Percentiles rank a stretch among this genome's conserved stretches.
Conservation (phyloP, 2,329 filamentous ascomycete genomes). For the Phialophora tarda region DNA sequence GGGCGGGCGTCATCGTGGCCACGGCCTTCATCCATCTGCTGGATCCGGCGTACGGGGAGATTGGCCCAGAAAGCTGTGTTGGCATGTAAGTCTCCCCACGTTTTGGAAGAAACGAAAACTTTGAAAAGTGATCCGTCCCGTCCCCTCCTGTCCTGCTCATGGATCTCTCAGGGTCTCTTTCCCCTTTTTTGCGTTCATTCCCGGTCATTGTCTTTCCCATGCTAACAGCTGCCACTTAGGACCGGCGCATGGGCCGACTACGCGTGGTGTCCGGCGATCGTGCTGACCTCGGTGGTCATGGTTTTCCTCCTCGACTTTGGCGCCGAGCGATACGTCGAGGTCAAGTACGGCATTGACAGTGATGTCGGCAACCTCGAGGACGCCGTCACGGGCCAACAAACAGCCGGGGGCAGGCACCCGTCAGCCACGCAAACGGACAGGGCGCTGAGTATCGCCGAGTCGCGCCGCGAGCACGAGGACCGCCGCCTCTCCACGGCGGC, state of each 20-base stretch:
- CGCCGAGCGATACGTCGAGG: constrained; percentile 58
- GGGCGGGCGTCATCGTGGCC: constrained; percentile 55
- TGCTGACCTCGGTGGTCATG: constrained; percentile 54
- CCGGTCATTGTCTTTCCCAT: not conserved
- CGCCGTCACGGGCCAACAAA: constrained; percentile 25
- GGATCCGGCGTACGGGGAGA: constrained; percentile 53
- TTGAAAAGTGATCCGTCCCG: no score
- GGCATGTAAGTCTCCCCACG: constrained; percentile 45
- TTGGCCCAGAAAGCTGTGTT: constrained; percentile 57
- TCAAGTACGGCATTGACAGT: constrained; percentile 51
- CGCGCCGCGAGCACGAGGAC: constrained; percentile 27
- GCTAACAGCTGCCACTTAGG: constrained; percentile 16
- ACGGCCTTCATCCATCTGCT: constrained; percentile 57
- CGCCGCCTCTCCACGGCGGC: constrained; percentile 7
- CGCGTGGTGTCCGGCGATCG: constrained; percentile 59
- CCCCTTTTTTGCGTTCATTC: no score
- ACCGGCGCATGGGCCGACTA: constrained; percentile 56
- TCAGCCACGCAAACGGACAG: constrained; percentile 11
- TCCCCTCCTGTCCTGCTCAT: no score
- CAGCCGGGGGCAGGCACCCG: not conserved
- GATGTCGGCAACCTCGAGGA: constrained; percentile 37
- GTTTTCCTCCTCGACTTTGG: constrained; percentile 61
- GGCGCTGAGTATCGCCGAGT: constrained; percentile 5
- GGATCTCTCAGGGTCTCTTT: no score
- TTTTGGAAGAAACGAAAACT: not conserved